Conservation (phyloP, 257 asterid genomes). For the Linderniella brevidens region DNA sequence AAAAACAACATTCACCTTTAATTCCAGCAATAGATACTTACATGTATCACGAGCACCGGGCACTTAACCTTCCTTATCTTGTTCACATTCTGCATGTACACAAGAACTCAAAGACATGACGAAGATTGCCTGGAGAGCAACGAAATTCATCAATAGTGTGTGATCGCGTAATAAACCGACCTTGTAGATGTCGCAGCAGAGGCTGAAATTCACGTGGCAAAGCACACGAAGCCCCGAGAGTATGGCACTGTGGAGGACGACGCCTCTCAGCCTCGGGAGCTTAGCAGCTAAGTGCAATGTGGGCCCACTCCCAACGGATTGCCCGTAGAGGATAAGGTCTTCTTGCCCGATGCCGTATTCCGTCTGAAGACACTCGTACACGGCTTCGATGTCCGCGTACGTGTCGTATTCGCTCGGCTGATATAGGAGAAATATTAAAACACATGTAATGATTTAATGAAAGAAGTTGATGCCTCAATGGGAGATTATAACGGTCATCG, state of each 20-base stretch:
- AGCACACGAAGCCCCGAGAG: conserved; percentile 99
- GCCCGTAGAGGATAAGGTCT: conserved; percentile 81
- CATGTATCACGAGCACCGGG: conserved; percentile 92
- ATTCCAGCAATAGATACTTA: no score
- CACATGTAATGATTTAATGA: neutral
- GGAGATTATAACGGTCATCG: neutral
- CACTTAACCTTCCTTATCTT: conserved; percentile 84
- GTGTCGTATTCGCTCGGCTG: conserved; percentile 94
- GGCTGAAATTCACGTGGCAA: conserved; percentile 74
- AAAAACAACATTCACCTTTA: no score
- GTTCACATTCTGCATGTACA: neutral
- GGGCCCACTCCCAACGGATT: conserved; percentile 99
- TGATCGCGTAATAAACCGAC: conserved; percentile 15
- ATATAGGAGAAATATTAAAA: conserved; percentile 2
- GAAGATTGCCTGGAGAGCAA: neutral
- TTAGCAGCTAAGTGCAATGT: conserved; percentile 88
- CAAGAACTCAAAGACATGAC: conserved; percentile 2
- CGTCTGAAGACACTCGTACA: conserved; percentile 78
- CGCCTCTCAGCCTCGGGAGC: conserved; percentile 90
- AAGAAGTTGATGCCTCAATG: neutral
- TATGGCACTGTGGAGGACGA: conserved; percentile 93
- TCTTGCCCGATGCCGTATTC: conserved; percentile 93
- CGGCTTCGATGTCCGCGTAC: conserved; percentile 95
- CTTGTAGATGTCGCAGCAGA: conserved; percentile 91
- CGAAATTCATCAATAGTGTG: neutral